Evolutionary conservation across 345 rosid genomes (phyloP).

Genomic region (Clarkia xantiana): DNA sequence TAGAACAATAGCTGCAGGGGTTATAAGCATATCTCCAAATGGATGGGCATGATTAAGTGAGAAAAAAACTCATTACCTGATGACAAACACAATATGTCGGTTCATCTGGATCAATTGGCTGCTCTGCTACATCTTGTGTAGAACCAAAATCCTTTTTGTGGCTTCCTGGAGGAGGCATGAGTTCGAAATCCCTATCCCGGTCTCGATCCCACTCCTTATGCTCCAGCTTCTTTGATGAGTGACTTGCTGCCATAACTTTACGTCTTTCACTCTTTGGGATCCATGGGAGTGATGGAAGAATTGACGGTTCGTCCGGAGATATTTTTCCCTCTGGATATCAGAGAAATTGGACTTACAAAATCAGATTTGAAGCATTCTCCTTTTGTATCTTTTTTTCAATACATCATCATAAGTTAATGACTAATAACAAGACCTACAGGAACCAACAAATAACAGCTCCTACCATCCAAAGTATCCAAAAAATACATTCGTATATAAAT

Average conservation of each 20-base stretch:
- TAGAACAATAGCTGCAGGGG: too few species aligned
- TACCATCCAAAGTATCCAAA: too few species aligned
- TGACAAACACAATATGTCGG: conserved; percentile 98
- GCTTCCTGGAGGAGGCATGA: conserved; percentile 98
- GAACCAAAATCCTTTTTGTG: conserved; percentile 50
- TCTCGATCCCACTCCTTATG: conserved; percentile 75
- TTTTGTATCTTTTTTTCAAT: too few species aligned
- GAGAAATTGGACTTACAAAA: conserved; percentile 10
- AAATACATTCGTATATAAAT: too few species aligned
- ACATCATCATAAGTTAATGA: too few species aligned
- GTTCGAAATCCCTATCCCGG: conserved; percentile 88
- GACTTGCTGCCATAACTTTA: conserved; percentile 54
- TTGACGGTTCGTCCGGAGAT: conserved; percentile 70
- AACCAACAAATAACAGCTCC: too few species aligned
- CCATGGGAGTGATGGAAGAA: conserved; percentile 76
- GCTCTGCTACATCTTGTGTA: conserved; percentile 49
- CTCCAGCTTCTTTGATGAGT: conserved; percentile 62
- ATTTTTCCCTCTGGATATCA: conserved; percentile 70
- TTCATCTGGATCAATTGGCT: conserved; percentile 93
- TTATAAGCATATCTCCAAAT: background rate
- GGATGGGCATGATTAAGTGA: background rate
- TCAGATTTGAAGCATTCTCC: conserved; percentile 4
- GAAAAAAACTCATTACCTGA: conserved; percentile 45
- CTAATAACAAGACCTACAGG: too few species aligned
- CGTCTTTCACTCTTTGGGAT: conserved; percentile 78